These are phyloP conservation scores for Escovopsis sp. DNA, from an alignment of 2,329 filamentous ascomycete genomes.

Conservation along the genomic window DNA sequence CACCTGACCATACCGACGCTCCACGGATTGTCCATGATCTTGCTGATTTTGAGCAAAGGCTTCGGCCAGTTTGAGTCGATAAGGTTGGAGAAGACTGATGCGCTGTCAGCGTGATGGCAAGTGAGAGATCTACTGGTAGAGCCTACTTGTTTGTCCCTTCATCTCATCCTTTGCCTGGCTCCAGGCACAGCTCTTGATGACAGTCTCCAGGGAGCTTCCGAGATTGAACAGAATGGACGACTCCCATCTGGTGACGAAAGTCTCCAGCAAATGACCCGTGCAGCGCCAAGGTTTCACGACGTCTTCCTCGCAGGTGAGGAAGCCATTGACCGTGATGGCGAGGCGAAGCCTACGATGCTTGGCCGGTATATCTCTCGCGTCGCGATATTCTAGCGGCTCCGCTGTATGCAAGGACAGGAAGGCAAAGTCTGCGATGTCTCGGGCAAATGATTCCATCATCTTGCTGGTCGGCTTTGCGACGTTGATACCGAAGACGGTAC, in stretches of 20 bases:
- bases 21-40: conserved; percentile 71
- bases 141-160: conserved; percentile 30
- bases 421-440: conserved; percentile 78
- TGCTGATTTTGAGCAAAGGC: conserved; percentile 50
- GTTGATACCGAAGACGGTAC: conserved; percentile 84
- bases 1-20: conserved; percentile 60
- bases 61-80: conserved; percentile 47
- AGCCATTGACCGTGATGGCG: conserved; percentile 72
- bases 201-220: conserved; percentile 59
- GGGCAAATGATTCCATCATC: conserved; percentile 77
- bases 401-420: conserved; percentile 58
- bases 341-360: conserved; percentile 58
- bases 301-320: conserved; percentile 62
- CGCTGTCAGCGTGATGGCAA: not conserved
- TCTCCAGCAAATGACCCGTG: conserved; percentile 57
- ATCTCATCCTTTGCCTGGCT: conserved; percentile 44
- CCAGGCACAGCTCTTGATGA: conserved; percentile 76
- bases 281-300: conserved; percentile 58
- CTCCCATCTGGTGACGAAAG: conserved; percentile 77
- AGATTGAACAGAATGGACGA: conserved; percentile 61
- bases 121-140: not conserved
- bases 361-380: conserved; percentile 36
- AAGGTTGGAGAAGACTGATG: conserved; percentile 38
- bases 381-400: conserved; percentile 22
- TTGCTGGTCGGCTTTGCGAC: conserved; percentile 68